Evolutionary conservation across 164 flowering plant species (phyloP).

Genomic region (Macadamia tetraphylla): DNA sequence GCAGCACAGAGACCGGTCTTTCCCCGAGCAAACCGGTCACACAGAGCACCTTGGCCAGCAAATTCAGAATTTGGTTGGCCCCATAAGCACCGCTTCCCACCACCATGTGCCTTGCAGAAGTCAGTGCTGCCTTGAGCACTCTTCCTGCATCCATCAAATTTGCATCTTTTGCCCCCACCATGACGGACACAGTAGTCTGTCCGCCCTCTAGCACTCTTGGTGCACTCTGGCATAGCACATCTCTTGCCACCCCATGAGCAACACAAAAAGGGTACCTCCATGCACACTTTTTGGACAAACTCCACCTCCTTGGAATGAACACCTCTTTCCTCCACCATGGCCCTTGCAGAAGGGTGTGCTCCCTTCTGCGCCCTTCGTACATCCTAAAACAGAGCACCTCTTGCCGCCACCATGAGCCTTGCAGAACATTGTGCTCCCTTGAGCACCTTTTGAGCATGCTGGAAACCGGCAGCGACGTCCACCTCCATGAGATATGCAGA

Average conservation of each 20-base stretch:
- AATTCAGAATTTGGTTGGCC: not conserved
- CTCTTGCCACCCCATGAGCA: not conserved
- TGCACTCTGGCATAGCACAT: not conserved
- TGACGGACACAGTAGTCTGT: not conserved
- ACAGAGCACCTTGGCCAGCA: not conserved
- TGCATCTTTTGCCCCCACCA: slow-evolving; percentile 3
- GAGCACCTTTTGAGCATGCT: not conserved
- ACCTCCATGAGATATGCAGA: not conserved
- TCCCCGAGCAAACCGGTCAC: not conserved
- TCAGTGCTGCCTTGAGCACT: slow-evolving; percentile 2
- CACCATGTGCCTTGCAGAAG: not conserved
- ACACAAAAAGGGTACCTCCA: not conserved
- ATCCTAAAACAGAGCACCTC: not conserved
- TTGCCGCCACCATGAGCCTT: not conserved
- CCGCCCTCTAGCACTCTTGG: not conserved
- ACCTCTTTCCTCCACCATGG: not conserved
- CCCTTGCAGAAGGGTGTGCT: not conserved
- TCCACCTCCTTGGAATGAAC: not conserved
- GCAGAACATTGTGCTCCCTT: not conserved
- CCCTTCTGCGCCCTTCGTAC: not conserved
- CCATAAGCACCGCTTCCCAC: not conserved
- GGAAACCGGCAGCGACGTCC: not conserved
- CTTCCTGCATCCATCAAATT: not conserved
- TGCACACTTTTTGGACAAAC: not conserved
- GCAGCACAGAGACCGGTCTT: not conserved